A percentile compares a stretch with the other conserved stretches of the same genome.
These are phyloP conservation scores for Paramecium caudatum DNA, from an alignment of 73 alveolate species.

Conservation along the genomic window DNA sequence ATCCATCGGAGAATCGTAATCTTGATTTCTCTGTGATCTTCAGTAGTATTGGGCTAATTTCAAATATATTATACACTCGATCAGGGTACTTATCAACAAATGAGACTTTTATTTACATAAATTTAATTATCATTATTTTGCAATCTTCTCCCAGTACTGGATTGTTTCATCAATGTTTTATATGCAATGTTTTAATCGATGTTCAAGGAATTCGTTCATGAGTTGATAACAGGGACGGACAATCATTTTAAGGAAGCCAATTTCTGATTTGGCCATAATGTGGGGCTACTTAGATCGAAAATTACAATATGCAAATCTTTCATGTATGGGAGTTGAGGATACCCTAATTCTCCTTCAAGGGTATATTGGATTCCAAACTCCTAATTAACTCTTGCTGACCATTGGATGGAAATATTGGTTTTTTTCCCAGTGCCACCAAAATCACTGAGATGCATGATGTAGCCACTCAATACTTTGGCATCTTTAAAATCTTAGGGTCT, in stretches of 20 bases:
- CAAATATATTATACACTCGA: neutral
- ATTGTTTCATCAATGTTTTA: constrained; percentile 52
- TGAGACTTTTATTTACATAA: constrained; percentile 12
- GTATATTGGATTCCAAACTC: constrained; percentile 13
- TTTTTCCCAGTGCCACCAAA: constrained; percentile 59
- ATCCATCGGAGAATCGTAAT: constrained; percentile 23
- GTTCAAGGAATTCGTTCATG: constrained; percentile 1
- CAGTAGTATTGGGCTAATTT: constrained; percentile 30
- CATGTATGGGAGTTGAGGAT: constrained; percentile 40
- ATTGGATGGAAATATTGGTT: neutral
- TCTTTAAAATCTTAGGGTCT: constrained; percentile 45
- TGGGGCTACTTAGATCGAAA: neutral
- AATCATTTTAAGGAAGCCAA: neutral
- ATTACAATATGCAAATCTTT: constrained; percentile 63
- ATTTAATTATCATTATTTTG: neutral
- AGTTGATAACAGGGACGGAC: constrained; percentile 22
- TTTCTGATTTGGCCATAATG: constrained; percentile 28
- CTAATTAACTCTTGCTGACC: constrained; percentile 56
- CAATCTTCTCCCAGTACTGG: constrained; percentile 34
- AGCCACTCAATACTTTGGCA: constrained; percentile 2
- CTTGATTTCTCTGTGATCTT: constrained; percentile 12
- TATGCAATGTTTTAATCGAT: constrained; percentile 14
- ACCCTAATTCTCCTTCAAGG: constrained; percentile 59
- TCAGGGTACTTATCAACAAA: constrained; percentile 16
- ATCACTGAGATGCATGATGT: constrained; percentile 41